Evolutionary conservation across 179 eudicot genomes (phyloP), one percentile per base, ranked within the genome.

Genomic region (Actinidia polygama): DNA sequence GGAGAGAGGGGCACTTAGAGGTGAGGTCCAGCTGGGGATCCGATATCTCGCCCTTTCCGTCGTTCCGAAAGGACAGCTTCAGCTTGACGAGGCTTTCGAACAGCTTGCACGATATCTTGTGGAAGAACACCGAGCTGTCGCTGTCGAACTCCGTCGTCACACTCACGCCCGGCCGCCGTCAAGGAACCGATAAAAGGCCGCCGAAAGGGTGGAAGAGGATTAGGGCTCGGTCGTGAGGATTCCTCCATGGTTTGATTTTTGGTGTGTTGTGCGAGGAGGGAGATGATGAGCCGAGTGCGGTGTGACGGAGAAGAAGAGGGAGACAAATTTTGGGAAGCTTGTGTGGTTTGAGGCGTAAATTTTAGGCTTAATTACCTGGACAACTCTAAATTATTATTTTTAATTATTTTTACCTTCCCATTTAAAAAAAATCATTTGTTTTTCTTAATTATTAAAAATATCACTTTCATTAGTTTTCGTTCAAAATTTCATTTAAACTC

Each of bases 61-160:
- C 85, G 82, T 93, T 96, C 79, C 87, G 92, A 66, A 96, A 95
- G 1, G 89, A 82, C 54, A 96, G 79, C 86, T 95, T 96, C n/a
- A 96, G 79, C 85, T 96, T 96, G 0, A 94, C 97, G 19, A 96
- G 87, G 55, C 89, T 91, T 49, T 92, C 90, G 79, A 95, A 79
- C 23, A 96, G 66, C 87, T 91, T 96, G 75, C 95, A 88, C 4
- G 98, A 95, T 0, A 95, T 70, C 80, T 93, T 96, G 85, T 96
- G 87, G 84, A 90, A 84, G 91, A 90, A 93, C 15, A 89, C 12
- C 5, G 91, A 84, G 75, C 78, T 84, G 67, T 96, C 98, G 83
- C 97, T 94, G 84, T 96, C 99, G 88, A 90, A 96, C 83, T 95
- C 98, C n/a, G 92, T 83, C 8, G 99, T 94, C 9, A 94, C 76